phyloP scores from a whole-genome alignment of 2,329 filamentous ascomycete species.

The Gnomoniopsis sp. region DNA sequence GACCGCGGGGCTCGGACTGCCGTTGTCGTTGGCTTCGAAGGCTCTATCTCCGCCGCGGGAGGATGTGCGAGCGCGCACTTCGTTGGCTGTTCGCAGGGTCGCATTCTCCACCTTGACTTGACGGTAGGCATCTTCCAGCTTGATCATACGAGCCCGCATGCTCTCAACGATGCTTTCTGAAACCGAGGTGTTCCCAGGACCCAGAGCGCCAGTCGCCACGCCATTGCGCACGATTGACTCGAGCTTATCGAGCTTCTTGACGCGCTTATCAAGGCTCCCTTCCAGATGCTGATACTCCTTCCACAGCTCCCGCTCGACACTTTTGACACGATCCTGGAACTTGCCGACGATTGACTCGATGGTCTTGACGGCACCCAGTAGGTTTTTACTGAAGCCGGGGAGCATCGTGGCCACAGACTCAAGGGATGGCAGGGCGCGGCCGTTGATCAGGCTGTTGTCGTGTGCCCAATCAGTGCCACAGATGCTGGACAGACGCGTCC shows the following conservation, averaged over 20 bases:
- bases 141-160: conserved; percentile 44
- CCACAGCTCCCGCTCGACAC: conserved; percentile 84
- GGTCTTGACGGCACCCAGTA: conserved; percentile 80
- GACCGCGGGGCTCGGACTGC: conserved; percentile 51
- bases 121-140: conserved; percentile 59
- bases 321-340: conserved; percentile 77
- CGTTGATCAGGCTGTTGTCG: conserved; percentile 83
- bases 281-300: conserved; percentile 88
- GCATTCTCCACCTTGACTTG: conserved; percentile 63
- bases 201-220: conserved; percentile 46
- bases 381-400: conserved; percentile 84
- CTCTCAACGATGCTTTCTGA: conserved; percentile 29
- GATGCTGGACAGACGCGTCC: conserved; percentile 81
- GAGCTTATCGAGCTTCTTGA: conserved; percentile 82
- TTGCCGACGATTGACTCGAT: conserved; percentile 76
- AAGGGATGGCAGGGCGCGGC: conserved; percentile 74
- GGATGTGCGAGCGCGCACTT: conserved; percentile 51
- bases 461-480: conserved; percentile 93
- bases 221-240: conserved; percentile 74
- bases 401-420: conserved; percentile 85
- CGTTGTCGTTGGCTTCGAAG: conserved; percentile 36
- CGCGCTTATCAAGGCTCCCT: conserved; percentile 71
- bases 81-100: conserved; percentile 64
- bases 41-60: conserved; percentile 31
- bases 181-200: conserved; percentile 21